A percentile compares a stretch with the other conserved stretches of the same genome.
phyloP scores from a whole-genome alignment of 2,329 filamentous ascomycete genomes.

The Pseudopyrenochaeta lycopersici region DNA sequence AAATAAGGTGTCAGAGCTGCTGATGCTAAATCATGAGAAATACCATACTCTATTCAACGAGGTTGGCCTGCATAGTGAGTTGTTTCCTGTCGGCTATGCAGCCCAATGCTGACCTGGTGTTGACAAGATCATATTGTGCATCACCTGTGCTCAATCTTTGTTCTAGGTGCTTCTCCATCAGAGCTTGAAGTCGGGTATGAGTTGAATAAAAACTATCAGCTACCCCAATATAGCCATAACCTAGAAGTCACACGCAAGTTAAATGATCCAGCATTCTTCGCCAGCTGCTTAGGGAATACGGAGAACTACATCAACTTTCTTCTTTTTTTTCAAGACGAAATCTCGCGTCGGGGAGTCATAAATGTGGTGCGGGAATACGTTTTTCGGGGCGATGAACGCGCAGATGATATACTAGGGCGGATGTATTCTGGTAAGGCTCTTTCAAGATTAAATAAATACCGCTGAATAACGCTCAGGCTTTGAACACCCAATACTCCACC shows the following conservation, averaged over 20 bases:
- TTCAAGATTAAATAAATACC: conserved; percentile 33
- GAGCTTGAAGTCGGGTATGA: conserved; percentile 28
- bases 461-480: conserved; percentile 57
- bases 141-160: conserved; percentile 29
- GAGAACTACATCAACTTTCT: conserved; percentile 24
- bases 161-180: conserved; percentile 23
- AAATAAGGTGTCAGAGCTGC: conserved; percentile 12
- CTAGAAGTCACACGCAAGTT: conserved; percentile 56
- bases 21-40: conserved; percentile 19
- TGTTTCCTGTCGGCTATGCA: not conserved
- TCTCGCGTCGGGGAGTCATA: conserved; percentile 18
- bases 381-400: conserved; percentile 17
- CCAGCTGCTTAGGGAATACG: conserved; percentile 9
- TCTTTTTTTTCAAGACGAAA: conserved; percentile 31
- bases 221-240: conserved; percentile 58
- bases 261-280: conserved; percentile 15
- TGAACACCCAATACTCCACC: conserved; percentile 81
- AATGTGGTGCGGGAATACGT: conserved; percentile 28
- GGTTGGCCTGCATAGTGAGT: conserved; percentile 18
- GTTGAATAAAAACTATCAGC: conserved; percentile 27
- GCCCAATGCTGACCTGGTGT: not conserved
- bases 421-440: conserved; percentile 13
- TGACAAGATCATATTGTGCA: conserved; percentile 38
- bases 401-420: conserved; percentile 25
- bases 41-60: conserved; percentile 20